Base-by-base conservation (phyloP, 164 flowering plant species). In the Piper longum region DNA sequence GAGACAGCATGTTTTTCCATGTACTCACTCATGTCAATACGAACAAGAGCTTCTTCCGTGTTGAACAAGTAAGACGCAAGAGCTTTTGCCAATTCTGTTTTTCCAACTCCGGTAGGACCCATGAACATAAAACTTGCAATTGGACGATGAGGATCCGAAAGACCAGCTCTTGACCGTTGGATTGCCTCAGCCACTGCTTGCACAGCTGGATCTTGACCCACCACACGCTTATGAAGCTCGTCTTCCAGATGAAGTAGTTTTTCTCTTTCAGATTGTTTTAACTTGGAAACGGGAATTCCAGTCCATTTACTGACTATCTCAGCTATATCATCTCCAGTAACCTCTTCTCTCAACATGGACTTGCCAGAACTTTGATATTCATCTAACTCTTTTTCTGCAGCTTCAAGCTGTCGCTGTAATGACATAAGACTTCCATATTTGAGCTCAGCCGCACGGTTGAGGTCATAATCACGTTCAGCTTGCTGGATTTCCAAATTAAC, bases 21-120 rank as follows among this genome's bases (percentile, higher is more conserved):
- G 79, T 90, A 95, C 75, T 95, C 99, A 62, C 99, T 95, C 99
- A 95, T 91, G 67, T 91, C 99, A 64, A 95, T 88, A 57, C 99
- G 72, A 11, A 95, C 97, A 18, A 95, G 85, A 52, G 96, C 89
- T 65, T 95, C 96, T 70, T 95, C 97, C 7, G 99, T 91, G 74
- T 89, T 87, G 77, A 95, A 95, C 82, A 90, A 16, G 73, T 87
- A 86, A 44, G 97, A 76, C 11, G 99, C 96, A 54, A 95, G 86
- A 40, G 99, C 91, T 70, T 95, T 95, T 1, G 99, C 99, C 2
- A 95, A 77, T 71, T 95, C 99, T 1, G 99, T 91, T 75, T 91
- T 95, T 16, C 99, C 99, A 71, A 91, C 99, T 45, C 96, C 99
- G 19, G 99, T 95, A 6, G 99, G 99, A 63, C 96, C 99, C 99